Evolutionary conservation across 176 grass and related monocot genomes (phyloP), one percentile per base, ranked within the genome.

Genomic region (Oryza glumipatula): DNA sequence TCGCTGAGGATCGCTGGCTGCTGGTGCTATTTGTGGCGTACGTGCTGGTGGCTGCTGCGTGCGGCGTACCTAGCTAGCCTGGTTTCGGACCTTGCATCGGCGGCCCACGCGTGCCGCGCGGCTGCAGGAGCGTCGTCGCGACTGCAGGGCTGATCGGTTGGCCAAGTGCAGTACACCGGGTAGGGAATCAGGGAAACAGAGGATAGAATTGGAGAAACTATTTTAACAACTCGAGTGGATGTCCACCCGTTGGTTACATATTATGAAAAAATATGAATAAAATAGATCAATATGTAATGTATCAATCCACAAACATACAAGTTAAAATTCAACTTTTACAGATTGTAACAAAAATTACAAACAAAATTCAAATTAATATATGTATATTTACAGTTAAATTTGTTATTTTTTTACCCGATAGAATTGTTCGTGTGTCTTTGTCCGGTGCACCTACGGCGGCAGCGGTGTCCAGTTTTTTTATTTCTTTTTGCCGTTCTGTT

Each of bases 151-250:
- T 14, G 47, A 49, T 49, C 47, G 47, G 47, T 49, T 49, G 47
- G 47, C 3, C 47, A 49, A 49, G 12, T 41, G 84, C 76, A 72
- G 44, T 73, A 21, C 76, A 73, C 84, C 9, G 19, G 9, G 38
- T 14, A 23, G 39, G 32, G 39, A 23, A 24, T 24, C 60, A 48
- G 39, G 32, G 52, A 23, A 19, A 38, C 60, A 48, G 39, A 19
- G 67, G 51, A 83, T 47, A 10, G 9, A 4, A 46, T 7, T 5
- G 30, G 26, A 1, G 26, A 26, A 26, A 26, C 26, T 26, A 26
- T 26, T 26, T 26, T 26, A 26, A 26, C 24, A 26, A 26, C 26
- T 26, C 26, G 26, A 26, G 26, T 26, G 26, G 26, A 26, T 26
- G 26, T 26, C 26, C 26, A 26, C 26, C 1, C 1, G 26, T 26